A percentile compares a stretch with the other conserved stretches of the same genome.
Conservation (phyloP, 805 yeast species). For the Blastobotrys robertii region DNA sequence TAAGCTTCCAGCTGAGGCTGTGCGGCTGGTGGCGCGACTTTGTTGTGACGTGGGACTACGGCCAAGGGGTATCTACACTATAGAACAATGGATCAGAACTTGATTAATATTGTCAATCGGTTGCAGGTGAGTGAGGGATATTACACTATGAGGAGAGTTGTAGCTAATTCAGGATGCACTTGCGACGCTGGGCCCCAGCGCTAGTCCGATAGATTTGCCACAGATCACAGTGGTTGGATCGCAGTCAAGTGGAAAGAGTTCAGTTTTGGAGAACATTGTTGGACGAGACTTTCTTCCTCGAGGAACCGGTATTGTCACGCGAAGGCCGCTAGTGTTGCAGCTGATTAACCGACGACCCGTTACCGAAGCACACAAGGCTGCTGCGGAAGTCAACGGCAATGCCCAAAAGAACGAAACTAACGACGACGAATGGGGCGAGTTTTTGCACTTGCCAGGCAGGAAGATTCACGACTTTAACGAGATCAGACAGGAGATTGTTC, state of each 20-base stretch:
- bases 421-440: slow-evolving; percentile 88
- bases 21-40: too few relatives aligned
- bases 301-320: slow-evolving; percentile 84
- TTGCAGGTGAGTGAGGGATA: slow-evolving; percentile 30
- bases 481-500: slow-evolving; percentile 79
- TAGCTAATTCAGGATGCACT: slow-evolving; percentile 56
- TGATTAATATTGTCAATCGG: slow-evolving; percentile 79
- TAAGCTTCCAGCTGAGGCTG: too few relatives aligned
- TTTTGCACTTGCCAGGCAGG: slow-evolving; percentile 83
- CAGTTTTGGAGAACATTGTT: slow-evolving; percentile 82
- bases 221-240: slow-evolving; percentile 89
- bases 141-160: not conserved
- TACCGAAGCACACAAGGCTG: slow-evolving; percentile 8
- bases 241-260: slow-evolving; percentile 82
- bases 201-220: slow-evolving; percentile 79
- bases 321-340: slow-evolving; percentile 77
- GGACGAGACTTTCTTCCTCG: slow-evolving; percentile 88
- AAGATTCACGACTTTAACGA: slow-evolving; percentile 81
- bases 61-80: too few relatives aligned
- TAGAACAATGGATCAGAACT: slow-evolving; percentile 55
- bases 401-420: slow-evolving; percentile 19
- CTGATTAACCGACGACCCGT: slow-evolving; percentile 57
- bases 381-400: slow-evolving; percentile 14
- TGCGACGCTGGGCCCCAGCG: slow-evolving; percentile 76
- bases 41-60: too few relatives aligned